Base-by-base conservation (phyloP, 352 stramenopile species). In the Pythium volutum region DNA sequence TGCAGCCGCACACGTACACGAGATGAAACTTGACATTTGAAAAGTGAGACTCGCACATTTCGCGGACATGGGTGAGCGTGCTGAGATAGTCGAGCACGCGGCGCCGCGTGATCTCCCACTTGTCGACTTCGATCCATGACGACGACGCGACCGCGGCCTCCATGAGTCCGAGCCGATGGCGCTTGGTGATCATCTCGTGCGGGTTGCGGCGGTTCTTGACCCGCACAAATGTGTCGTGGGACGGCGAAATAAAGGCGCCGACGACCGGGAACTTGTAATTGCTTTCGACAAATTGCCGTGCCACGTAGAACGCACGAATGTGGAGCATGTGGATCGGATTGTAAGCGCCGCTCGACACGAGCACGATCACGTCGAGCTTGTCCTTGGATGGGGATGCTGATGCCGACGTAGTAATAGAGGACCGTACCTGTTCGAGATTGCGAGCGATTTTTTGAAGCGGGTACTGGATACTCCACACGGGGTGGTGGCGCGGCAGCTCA, bases 41-140 rank as follows among this genome's bases (percentile, higher is more conserved):
- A 43, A 92, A 92, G 34, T 90, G 79, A 15, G 72, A 62, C 39
- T 90, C 76, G 47, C 83, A 92, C 74, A 90, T 88, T 64, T 92
- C 80, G 31, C 78, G 71, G 25, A 88, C 74, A 55, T 91, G 82
- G 1, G 70, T 87, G 49, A 92, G 64, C 31, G 79, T 90, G 48
- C 79, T 90, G 27, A 90, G 71, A 56, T 92, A 92, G 59, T 92
- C 80, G 23, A 89, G 63, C 45, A 92, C 83, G 20, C 83, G 67
- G 7, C 83, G 62, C 10, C 83, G 71, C 63, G 80, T 92, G 62
- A 90, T 90, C 64, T 90, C 83, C 81, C 83, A 89, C 60, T 90
- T 92, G 67, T 92, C 79, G n/a, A 87, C 80, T 64, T 92, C 77
- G 53, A 92, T 90, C 83, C 83, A 92, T 15, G 80, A 89, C 0